These are phyloP conservation scores for Thermothielavioides terrestris DNA, from an alignment of 495 filamentous ascomycete species.

Conservation along the genomic window DNA sequence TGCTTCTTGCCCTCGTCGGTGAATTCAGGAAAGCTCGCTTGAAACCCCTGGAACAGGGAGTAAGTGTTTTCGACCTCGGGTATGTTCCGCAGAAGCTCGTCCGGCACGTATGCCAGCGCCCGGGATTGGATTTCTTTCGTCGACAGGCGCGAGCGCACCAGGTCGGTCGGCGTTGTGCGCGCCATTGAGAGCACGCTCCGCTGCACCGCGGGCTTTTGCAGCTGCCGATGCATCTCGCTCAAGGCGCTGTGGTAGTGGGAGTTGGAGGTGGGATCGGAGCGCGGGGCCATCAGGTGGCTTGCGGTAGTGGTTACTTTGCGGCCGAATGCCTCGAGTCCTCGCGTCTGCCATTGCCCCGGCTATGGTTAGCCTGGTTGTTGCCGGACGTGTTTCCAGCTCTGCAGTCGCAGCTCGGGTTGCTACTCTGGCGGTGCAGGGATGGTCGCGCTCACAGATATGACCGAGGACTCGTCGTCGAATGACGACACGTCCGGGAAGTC, in stretches of 20 bases:
- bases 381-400: no score
- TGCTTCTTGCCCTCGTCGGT: slow-evolving; percentile 59
- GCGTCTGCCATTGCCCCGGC: slow-evolving; percentile 47
- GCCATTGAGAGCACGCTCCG: slow-evolving; percentile 82
- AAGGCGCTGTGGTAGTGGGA: slow-evolving; percentile 77
- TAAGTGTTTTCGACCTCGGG: slow-evolving; percentile 78
- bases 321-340: slow-evolving; percentile 85
- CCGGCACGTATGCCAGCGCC: slow-evolving; percentile 78
- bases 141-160: slow-evolving; percentile 87
- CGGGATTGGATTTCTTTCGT: slow-evolving; percentile 90
- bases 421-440: no score
- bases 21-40: slow-evolving; percentile 77
- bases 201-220: slow-evolving; percentile 74
- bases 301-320: slow-evolving; percentile 93
- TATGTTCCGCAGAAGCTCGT: slow-evolving; percentile 80
- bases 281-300: slow-evolving; percentile 70
- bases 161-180: slow-evolving; percentile 78
- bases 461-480: slow-evolving; percentile 40
- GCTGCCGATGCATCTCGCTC: slow-evolving; percentile 78
- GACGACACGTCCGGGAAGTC: slow-evolving; percentile 40
- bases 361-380: slow-evolving; percentile 12
- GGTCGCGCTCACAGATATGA: slow-evolving; percentile 42
- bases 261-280: slow-evolving; percentile 51
- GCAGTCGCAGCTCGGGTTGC: no score
- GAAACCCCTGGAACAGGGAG: slow-evolving; percentile 93